Evolutionary conservation across 2,329 filamentous ascomycete species (phyloP).

Genomic region (Talaromyces rugulosus): DNA sequence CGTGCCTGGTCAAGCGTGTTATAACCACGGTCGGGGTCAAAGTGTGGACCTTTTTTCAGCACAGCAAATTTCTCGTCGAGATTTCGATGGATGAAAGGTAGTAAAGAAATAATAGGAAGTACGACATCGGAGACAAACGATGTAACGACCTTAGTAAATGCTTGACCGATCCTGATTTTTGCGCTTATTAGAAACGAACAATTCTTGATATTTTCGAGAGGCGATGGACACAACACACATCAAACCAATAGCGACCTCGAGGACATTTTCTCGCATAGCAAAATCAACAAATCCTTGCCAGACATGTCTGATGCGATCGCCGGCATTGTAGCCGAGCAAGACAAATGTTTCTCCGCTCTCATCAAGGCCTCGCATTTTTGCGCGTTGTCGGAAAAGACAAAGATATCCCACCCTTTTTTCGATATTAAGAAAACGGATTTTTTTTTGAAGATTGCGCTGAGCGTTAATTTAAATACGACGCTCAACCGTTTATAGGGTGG

Average conservation of each 20-base stretch:
- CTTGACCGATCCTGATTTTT: constrained; percentile 56
- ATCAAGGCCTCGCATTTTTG: constrained; percentile 25
- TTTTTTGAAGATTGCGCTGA: neutral
- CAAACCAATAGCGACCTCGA: constrained; percentile 70
- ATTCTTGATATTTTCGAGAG: constrained; percentile 2
- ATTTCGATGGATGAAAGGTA: constrained; percentile 66
- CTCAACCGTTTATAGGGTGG: neutral
- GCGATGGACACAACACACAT: constrained; percentile 49
- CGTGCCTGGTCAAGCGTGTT: constrained; percentile 67
- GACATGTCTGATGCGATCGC: constrained; percentile 46
- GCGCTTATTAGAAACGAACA: neutral
- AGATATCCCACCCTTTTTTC: neutral
- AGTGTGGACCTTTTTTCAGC: constrained; percentile 55
- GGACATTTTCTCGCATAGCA: constrained; percentile 68
- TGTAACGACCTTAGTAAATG: constrained; percentile 68
- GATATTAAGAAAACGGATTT: neutral
- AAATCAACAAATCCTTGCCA: constrained; percentile 68
- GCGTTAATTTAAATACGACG: neutral
- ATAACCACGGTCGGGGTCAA: constrained; percentile 52
- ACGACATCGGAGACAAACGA: constrained; percentile 68
- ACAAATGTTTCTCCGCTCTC: constrained; percentile 29
- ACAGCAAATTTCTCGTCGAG: constrained; percentile 72
- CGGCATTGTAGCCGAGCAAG: constrained; percentile 34
- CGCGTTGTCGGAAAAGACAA: neutral
- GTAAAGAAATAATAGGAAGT: constrained; percentile 63